Percentiles rank a stretch among this genome's conserved stretches.
Conservation (phyloP, 1,139 yeast species). For the Candida sojae region DNA sequence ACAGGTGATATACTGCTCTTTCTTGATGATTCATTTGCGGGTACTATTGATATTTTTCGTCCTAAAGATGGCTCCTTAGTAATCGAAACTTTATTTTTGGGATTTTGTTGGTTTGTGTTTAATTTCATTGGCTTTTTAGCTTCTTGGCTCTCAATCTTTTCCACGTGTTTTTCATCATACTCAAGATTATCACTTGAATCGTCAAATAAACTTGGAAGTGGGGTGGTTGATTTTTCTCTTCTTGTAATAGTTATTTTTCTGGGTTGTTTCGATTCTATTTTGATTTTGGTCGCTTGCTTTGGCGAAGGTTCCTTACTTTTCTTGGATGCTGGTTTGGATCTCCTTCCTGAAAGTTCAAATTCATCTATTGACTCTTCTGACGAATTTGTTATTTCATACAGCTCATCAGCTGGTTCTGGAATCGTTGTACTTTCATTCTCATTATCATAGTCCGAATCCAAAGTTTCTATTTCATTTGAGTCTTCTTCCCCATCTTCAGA, state of each 20-base stretch:
- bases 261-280: slow-evolving; percentile 5
- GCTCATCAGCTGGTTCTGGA: slow-evolving; percentile 3
- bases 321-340: background rate
- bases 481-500: background rate
- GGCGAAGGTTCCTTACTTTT: slow-evolving; percentile 1
- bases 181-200: slow-evolving; percentile 11
- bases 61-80: background rate
- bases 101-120: background rate
- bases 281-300: background rate
- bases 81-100: background rate
- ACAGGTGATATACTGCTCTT: slow-evolving; percentile 7
- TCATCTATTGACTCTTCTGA: background rate
- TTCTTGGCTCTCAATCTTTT: slow-evolving; percentile 10
- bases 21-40: background rate
- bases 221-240: background rate
- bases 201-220: slow-evolving; percentile 7
- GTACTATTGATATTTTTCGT: background rate
- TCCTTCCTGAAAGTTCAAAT: background rate
- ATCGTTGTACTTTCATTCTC: background rate
- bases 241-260: slow-evolving; percentile 7
- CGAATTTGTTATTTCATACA: slow-evolving; percentile 2
- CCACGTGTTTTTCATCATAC: slow-evolving; percentile 12
- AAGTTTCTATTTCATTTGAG: background rate
- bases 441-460: background rate
- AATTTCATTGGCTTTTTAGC: slow-evolving; percentile 7